Evolutionary conservation across 352 stramenopile species (phyloP).

Genomic region (Phytophthora sp.): DNA sequence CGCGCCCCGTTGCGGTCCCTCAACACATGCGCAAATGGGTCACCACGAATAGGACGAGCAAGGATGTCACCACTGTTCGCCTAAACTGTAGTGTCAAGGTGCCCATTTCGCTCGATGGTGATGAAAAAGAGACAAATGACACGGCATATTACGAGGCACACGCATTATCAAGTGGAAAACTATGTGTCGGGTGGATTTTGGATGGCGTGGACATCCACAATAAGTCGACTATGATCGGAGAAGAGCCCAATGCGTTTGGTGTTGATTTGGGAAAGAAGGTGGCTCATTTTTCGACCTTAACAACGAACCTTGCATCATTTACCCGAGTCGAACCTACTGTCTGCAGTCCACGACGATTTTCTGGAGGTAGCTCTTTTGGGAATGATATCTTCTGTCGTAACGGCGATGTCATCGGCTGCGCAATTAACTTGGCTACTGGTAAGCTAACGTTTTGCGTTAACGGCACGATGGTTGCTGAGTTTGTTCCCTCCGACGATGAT

Average conservation of each 20-base stretch:
- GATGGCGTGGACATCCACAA: slow-evolving; percentile 12
- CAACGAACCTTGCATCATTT: slow-evolving; percentile 29
- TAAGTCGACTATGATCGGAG: slow-evolving; percentile 46
- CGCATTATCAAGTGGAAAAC: slow-evolving; percentile 52
- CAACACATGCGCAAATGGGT: slow-evolving; percentile 56
- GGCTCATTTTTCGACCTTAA: slow-evolving; percentile 37
- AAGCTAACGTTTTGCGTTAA: slow-evolving; percentile 74
- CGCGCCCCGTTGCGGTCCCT: slow-evolving; percentile 39
- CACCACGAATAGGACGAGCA: slow-evolving; percentile 57
- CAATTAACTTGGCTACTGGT: slow-evolving; percentile 32
- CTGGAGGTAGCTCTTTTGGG: slow-evolving; percentile 35
- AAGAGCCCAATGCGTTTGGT: slow-evolving; percentile 45
- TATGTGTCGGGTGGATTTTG: slow-evolving; percentile 62
- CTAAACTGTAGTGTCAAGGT: slow-evolving; percentile 35
- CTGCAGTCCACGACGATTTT: slow-evolving; percentile 43
- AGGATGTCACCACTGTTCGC: slow-evolving; percentile 49
- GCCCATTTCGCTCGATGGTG: not conserved
- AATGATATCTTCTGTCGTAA: slow-evolving; percentile 56
- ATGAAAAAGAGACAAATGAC: not conserved
- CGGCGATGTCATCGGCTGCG: slow-evolving; percentile 67
- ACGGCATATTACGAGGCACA: slow-evolving; percentile 63
- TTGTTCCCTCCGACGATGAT: not conserved
- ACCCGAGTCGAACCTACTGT: slow-evolving; percentile 18
- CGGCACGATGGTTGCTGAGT: slow-evolving; percentile 41
- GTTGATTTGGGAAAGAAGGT: slow-evolving; percentile 51